Base-by-base conservation (phyloP, 1,284 basidiomycete genomes). In the Pascua guehoae region DNA sequence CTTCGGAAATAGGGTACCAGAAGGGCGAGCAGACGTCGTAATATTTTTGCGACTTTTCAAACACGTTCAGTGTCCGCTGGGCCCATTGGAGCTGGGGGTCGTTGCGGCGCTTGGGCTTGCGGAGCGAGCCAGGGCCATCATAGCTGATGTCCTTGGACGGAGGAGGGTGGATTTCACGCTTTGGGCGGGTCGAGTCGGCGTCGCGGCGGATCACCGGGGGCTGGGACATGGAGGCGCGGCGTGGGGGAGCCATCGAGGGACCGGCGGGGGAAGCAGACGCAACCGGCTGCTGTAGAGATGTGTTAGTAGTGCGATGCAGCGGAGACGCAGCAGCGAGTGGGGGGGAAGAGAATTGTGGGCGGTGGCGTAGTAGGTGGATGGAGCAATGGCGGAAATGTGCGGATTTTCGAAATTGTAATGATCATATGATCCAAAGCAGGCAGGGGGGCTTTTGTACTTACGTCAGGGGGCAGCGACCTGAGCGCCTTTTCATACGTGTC, bases 81-180 rank as follows among this genome's bases (percentile, higher is more conserved):
- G 69, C 73, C 68, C 87, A 96, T 69, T 86, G 87, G 58, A 98
- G 80, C 78, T 98, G 94, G 66, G 94, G 91, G 44, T 82, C 83
- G n/a, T 85, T 85, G 54, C 73, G 70, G 73, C 85, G 86, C 61
- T 81, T 81, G n/a, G 70, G 56, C 79, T 81, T 71, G 68, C 69
- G 71, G 53, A 73, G 73, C 9, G 65, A 51, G 37, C 63, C 67
- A n/a, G 74, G 66, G 45, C 77, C 82, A 68, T 92, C 89, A 72
- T 93, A 96, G 0, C 88, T 85, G 17, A 96, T 78, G 67, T 98
- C 95, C 75, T 92, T 93, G 0, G 92, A 87, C 14, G 92, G 87
- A 16, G 94, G 94, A 12, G 94, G 91, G 69, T 97, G 93, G 42
- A 97, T 94, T 75, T 98, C 95, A 53, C 95, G 89, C 79, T 97